These are phyloP conservation scores for Colletotrichum tofieldiae DNA, from an alignment of 2,329 filamentous ascomycete species.

Conservation along the genomic window DNA sequence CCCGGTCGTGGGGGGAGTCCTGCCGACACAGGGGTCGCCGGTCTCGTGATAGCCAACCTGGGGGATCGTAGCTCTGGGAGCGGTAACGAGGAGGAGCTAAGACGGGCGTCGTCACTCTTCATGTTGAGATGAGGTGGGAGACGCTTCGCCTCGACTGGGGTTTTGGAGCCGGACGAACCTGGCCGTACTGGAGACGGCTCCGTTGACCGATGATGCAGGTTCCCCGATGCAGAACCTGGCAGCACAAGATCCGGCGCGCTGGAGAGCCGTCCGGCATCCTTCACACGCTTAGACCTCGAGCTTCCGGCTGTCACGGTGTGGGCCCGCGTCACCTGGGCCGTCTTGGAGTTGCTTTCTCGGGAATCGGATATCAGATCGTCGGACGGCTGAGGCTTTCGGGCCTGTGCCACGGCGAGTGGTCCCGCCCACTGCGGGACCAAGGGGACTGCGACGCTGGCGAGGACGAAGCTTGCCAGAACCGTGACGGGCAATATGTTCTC, in stretches of 20 bases:
- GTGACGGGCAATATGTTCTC: slow-evolving; percentile 87
- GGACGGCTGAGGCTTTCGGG: slow-evolving; percentile 79
- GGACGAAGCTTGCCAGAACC: slow-evolving; percentile 84
- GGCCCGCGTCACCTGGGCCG: slow-evolving; percentile 74
- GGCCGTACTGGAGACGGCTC: slow-evolving; percentile 26
- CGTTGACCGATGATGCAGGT: slow-evolving; percentile 28
- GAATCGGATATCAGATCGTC: slow-evolving; percentile 75
- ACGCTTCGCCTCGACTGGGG: slow-evolving; percentile 58
- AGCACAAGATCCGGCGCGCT: slow-evolving; percentile 60
- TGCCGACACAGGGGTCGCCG: slow-evolving; percentile 72
- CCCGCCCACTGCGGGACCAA: slow-evolving; percentile 84
- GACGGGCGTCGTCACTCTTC: slow-evolving; percentile 70
- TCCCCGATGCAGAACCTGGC: slow-evolving; percentile 24
- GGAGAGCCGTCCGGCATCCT: slow-evolving; percentile 63
- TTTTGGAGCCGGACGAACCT: slow-evolving; percentile 46
- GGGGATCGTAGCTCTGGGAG: slow-evolving; percentile 74
- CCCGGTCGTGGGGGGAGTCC: slow-evolving; percentile 61
- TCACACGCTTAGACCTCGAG: slow-evolving; percentile 65
- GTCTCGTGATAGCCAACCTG: slow-evolving; percentile 63
- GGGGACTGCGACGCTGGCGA: slow-evolving; percentile 83
- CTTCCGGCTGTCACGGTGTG: slow-evolving; percentile 74
- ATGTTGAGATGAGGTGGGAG: slow-evolving; percentile 66
- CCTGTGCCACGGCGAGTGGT: slow-evolving; percentile 85
- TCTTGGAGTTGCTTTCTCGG: slow-evolving; percentile 60
- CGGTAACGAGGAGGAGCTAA: slow-evolving; percentile 79